These are phyloP conservation scores for Nannizzia gypsea DNA, from an alignment of 2,329 filamentous ascomycete species.

Conservation along the genomic window DNA sequence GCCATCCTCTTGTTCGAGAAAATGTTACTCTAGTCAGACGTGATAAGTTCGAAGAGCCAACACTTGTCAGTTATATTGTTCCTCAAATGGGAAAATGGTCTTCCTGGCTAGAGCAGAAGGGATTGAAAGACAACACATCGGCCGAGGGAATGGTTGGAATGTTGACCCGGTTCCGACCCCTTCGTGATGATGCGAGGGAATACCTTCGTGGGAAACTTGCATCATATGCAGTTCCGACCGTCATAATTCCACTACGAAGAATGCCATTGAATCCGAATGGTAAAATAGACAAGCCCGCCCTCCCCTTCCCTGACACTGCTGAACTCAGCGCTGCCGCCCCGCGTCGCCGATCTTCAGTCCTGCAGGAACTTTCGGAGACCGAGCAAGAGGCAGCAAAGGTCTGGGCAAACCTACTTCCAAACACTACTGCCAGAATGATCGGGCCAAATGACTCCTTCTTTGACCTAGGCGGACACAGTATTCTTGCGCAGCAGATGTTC, in stretches of 20 bases:
- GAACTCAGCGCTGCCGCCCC: constrained; percentile 49
- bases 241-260: constrained; percentile 59
- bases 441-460: constrained; percentile 57
- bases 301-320: constrained; percentile 69
- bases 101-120: constrained; percentile 49
- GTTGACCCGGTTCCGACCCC: constrained; percentile 49
- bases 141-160: constrained; percentile 43
- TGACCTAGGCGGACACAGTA: constrained; percentile 67
- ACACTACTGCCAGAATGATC: constrained; percentile 56
- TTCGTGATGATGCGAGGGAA: constrained; percentile 34
- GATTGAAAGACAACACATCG: constrained; percentile 41
- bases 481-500: constrained; percentile 70
- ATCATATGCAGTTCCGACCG: constrained; percentile 61
- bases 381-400: constrained; percentile 57
- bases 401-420: constrained; percentile 60
- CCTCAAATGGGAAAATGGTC: constrained; percentile 67
- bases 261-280: constrained; percentile 77
- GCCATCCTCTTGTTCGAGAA: constrained; percentile 65
- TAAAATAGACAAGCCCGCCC: constrained; percentile 66
- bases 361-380: constrained; percentile 43
- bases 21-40: constrained; percentile 75
- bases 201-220: constrained; percentile 54
- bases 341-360: constrained; percentile 38
- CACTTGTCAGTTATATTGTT: constrained; percentile 79
- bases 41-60: constrained; percentile 75